Percentiles rank a stretch among this genome's conserved stretches.
Conservation (phyloP, 2,329 filamentous ascomycete species). For the Sporothrix globosa region DNA sequence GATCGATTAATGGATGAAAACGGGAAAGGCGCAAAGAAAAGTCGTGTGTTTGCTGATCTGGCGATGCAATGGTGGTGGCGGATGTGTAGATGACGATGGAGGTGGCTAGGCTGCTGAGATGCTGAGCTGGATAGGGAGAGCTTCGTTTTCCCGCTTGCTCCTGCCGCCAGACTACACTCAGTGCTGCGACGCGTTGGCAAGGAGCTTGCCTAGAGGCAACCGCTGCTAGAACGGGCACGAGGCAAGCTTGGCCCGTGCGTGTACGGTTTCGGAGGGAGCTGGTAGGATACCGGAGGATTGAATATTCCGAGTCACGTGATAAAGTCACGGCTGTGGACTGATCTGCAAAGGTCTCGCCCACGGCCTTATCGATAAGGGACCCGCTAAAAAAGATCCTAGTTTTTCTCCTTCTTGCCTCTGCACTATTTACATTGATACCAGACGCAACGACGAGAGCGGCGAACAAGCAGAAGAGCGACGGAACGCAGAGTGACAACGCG, state of each 20-base stretch:
- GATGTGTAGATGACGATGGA: constrained; percentile 22
- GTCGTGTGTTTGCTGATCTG: neutral
- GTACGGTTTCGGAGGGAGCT: neutral
- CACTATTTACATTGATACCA: constrained; percentile 26
- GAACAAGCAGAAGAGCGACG: constrained; percentile 3
- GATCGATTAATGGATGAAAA: neutral
- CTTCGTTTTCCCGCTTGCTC: constrained; percentile 37
- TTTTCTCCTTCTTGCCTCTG: constrained; percentile 32
- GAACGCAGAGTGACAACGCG: neutral
- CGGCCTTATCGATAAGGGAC: constrained; percentile 31
- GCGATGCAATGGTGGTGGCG: constrained; percentile 20
- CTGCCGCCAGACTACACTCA: neutral
- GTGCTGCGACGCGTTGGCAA: constrained; percentile 42
- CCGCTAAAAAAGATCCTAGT: constrained; percentile 30
- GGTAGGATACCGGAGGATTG: neutral
- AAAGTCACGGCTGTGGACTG: neutral
- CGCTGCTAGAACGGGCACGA: neutral
- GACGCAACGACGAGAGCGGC: neutral
- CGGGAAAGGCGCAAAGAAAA: neutral
- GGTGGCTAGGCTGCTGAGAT: constrained; percentile 30
- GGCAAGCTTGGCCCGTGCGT: constrained; percentile 34
- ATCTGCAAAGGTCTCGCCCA: neutral
- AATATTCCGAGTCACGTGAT: constrained; percentile 27
- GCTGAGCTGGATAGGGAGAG: constrained; percentile 37
- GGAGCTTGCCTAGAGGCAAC: constrained; percentile 43